A percentile compares a stretch with the other conserved stretches of the same genome.
phyloP scores from a whole-genome alignment of 192 early-diverging fungal species.

The Coemansia sp. region DNA sequence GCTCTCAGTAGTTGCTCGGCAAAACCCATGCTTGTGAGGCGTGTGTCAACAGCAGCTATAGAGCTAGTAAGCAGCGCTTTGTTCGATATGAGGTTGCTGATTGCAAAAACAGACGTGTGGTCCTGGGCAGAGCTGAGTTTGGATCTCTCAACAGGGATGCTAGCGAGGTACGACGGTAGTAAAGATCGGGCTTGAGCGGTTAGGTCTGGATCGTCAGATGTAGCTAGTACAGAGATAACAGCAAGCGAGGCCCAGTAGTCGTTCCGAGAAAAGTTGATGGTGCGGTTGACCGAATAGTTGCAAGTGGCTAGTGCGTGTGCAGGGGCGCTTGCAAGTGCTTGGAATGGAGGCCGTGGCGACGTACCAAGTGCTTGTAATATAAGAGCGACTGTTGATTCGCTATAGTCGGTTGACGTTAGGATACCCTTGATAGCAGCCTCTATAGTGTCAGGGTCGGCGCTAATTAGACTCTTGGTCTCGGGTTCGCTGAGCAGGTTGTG shows the following conservation, averaged over 20 bases:
- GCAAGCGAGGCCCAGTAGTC: slow-evolving; percentile 43
- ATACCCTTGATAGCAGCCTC: slow-evolving; percentile 40
- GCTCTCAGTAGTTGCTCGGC: slow-evolving; percentile 41
- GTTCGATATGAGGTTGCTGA: slow-evolving; percentile 23
- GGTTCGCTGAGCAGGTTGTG: slow-evolving; percentile 37
- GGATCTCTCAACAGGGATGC: slow-evolving; percentile 28
- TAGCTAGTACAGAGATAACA: slow-evolving; percentile 23
- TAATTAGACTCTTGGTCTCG: slow-evolving; percentile 22
- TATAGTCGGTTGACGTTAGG: slow-evolving; percentile 18
- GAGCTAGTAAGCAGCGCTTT: slow-evolving; percentile 1
- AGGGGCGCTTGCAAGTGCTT: slow-evolving; percentile 2
- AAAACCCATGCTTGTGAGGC: slow-evolving; percentile 36
- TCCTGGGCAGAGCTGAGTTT: slow-evolving; percentile 11
- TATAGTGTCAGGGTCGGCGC: slow-evolving; percentile 27
- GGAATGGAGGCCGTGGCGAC: slow-evolving; percentile 8
- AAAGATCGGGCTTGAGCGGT: slow-evolving; percentile 21
- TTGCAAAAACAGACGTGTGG: slow-evolving; percentile 17
- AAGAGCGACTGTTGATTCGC: slow-evolving; percentile 12
- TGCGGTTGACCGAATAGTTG: slow-evolving; percentile 11
- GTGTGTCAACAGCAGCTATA: background rate
- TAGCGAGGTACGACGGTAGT: slow-evolving; percentile 27
- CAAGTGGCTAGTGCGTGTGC: background rate
- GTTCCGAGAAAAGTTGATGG: slow-evolving; percentile 16
- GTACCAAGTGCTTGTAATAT: slow-evolving; percentile 31
- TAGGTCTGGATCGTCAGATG: slow-evolving; percentile 7